These are phyloP conservation scores for Metschnikowia lachancei DNA, from an alignment of 805 yeast species.

Conservation along the genomic window DNA sequence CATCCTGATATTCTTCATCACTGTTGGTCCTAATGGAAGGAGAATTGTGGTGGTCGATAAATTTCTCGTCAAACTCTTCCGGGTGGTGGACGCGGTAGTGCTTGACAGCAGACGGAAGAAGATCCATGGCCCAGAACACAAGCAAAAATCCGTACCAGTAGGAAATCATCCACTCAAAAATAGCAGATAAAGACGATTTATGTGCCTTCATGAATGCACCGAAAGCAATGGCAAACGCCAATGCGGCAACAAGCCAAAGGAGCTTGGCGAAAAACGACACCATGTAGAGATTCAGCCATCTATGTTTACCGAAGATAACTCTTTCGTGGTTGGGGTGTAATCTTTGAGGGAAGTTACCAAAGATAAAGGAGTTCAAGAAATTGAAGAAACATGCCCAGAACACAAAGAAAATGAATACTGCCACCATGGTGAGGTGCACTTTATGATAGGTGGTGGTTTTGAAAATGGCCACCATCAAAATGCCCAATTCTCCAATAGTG, in stretches of 20 bases:
- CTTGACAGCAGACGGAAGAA: constrained; percentile 57
- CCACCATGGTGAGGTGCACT: constrained; percentile 71
- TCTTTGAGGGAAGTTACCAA: constrained; percentile 37
- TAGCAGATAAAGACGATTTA: constrained; percentile 51
- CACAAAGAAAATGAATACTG: constrained; percentile 64
- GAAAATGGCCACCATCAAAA: constrained; percentile 70
- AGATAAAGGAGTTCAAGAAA: constrained; percentile 37
- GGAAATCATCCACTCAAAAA: constrained; percentile 84
- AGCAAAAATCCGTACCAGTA: constrained; percentile 77
- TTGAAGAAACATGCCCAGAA: constrained; percentile 48
- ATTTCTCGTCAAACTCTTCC: constrained; percentile 21
- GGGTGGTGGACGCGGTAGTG: constrained; percentile 32
- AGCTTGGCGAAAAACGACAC: constrained; percentile 53
- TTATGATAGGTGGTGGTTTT: constrained; percentile 55
- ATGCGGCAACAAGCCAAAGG: constrained; percentile 65
- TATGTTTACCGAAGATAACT: constrained; percentile 37
- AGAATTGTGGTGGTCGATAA: constrained; percentile 22
- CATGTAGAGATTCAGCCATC: constrained; percentile 42
- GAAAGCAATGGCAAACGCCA: constrained; percentile 66
- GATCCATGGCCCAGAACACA: constrained; percentile 63
- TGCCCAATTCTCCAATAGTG: constrained; percentile 64
- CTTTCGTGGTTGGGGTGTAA: constrained; percentile 40
- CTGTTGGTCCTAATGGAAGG: constrained; percentile 4
- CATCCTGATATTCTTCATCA: not conserved
- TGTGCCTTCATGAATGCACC: constrained; percentile 44